A percentile compares a stretch with the other conserved stretches of the same genome.
Conservation (phyloP, 2,329 filamentous ascomycete genomes). For the Talaromyces sp. region DNA sequence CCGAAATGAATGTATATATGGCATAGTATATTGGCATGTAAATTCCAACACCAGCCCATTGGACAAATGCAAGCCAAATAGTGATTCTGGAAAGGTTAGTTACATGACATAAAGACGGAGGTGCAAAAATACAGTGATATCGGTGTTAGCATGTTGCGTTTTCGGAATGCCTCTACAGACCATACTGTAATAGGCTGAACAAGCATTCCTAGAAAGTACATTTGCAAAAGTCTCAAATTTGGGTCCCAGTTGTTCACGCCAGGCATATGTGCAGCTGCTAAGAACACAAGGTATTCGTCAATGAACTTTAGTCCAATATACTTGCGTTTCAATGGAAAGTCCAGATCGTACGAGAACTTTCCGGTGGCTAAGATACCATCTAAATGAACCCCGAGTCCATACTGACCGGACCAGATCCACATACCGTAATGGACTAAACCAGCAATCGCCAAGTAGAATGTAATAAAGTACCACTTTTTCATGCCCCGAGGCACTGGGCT, state of each 20-base stretch:
- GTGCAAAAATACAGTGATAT: background rate
- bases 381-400: background rate
- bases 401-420: background rate
- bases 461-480: background rate
- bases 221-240: background rate
- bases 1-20: background rate
- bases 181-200: background rate
- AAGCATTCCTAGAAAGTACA: background rate
- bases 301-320: background rate
- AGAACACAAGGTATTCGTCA: background rate
- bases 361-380: background rate
- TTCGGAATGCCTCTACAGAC: background rate
- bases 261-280: background rate
- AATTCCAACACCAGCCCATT: background rate
- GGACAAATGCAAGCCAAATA: background rate
- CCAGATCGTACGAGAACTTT: background rate
- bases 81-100: background rate
- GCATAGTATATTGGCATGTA: background rate
- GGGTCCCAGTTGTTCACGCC: background rate
- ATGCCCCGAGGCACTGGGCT: background rate
- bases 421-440: background rate
- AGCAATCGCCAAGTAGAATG: background rate
- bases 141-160: background rate
- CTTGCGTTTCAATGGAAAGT: background rate
- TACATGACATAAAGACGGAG: no score